Evolutionary conservation across 2,329 filamentous ascomycete species (phyloP), one percentile per base, ranked within the genome.

Genomic region (Truncatella angustata): DNA sequence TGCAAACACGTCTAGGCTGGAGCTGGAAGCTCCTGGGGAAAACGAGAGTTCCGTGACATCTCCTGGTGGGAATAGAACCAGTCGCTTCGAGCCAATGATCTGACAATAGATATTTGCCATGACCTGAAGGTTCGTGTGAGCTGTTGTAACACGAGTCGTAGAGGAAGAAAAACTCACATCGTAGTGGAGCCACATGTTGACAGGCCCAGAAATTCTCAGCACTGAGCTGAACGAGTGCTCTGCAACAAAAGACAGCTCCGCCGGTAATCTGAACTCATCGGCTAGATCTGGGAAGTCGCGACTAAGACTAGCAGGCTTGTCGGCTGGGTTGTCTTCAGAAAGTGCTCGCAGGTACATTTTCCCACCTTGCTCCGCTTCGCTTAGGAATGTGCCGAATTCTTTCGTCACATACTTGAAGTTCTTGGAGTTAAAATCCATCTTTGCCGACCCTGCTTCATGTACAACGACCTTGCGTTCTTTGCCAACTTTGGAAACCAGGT

Each of bases 171-270:
- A 6, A 68, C 77, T 70, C 66, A 87, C 85, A 70, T 95, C 90
- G 72, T 94, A 95, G 69, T 95, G 90, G 28, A 96, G 76, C 91
- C 92, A 96, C 82, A 96, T 89, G 36, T 85, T 87, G 10, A 93
- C 88, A 2, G 82, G 82, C 1, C 90, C 90, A 4, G 88, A 93
- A 54, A 96, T 85, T 18, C 91, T 81, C 21, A 96, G 71, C 0
- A 91, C 86, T 3, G 89, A 92, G 66, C 87, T 93, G 65, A 95
- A 91, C 3, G 81, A 69, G 55, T 84, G 83, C n/a, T 85, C 72
- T 4, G 63, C 65, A 4, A 90, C 83, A 30, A 79, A 72, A 0
- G 68, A 67, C 9, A 96, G 72, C 55, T 84, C 74, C 1, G 73
- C 59, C 1, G 91, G 90, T 1, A 96, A 68, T 12, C 66, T 62